A percentile compares a stretch with the other conserved stretches of the same genome.
Evolutionary conservation across 768 basidiomycete species (phyloP).

Genomic region (Lyophyllum semitale): DNA sequence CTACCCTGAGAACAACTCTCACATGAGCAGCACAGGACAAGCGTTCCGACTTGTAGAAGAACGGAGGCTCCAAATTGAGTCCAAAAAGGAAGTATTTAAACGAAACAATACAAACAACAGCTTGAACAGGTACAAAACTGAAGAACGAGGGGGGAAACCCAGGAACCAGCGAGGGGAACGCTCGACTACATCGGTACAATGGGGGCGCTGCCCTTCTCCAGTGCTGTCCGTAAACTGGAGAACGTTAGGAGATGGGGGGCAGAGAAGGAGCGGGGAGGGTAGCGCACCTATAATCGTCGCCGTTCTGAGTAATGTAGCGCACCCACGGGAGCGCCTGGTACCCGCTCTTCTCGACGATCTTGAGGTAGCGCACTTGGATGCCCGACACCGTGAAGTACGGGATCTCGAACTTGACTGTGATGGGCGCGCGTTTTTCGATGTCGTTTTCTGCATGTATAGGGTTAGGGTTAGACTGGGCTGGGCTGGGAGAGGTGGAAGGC

Average conservation of each 20-base stretch:
- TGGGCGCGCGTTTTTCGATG: constrained; percentile 87
- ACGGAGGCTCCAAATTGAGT: no score
- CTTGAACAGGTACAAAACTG: neutral
- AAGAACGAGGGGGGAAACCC: neutral
- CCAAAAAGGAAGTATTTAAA: no score
- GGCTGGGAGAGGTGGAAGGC: neutral
- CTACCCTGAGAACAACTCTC: no score
- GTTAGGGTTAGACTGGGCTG: neutral
- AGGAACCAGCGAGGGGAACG: neutral
- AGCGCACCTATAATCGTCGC: constrained; percentile 83
- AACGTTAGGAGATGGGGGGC: neutral
- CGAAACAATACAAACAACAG: neutral
- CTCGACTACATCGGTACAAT: constrained; percentile 54
- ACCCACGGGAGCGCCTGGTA: constrained; percentile 98
- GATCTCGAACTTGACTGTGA: constrained; percentile 97
- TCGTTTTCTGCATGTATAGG: constrained; percentile 57
- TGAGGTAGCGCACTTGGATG: constrained; percentile 96
- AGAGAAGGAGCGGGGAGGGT: neutral
- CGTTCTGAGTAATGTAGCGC: constrained; percentile 89
- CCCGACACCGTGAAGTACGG: constrained; percentile 98
- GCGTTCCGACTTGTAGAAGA: no score
- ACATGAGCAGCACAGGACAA: no score
- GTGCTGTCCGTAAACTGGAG: constrained; percentile 68
- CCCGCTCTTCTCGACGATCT: constrained; percentile 98
- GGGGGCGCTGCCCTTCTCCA: constrained; percentile 72